Evolutionary conservation across 2,329 filamentous ascomycete species (phyloP).

Genomic region (Coniochaeta sp.): DNA sequence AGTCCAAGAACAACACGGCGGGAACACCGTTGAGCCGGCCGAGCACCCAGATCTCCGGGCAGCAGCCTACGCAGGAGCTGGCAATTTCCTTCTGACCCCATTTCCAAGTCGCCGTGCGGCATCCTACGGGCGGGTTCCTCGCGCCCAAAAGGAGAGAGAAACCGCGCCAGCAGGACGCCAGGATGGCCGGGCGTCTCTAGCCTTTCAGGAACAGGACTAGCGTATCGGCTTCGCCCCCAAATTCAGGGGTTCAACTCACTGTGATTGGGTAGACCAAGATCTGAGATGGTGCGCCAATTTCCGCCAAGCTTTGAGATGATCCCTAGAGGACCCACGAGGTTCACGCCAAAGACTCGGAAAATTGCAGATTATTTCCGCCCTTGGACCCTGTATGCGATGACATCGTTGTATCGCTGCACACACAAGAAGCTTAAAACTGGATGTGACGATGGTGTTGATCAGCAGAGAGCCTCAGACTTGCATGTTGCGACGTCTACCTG

Average conservation of each 20-base stretch:
- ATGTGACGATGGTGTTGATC: neutral
- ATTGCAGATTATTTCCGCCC: neutral
- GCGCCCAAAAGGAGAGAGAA: neutral
- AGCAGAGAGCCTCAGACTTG: neutral
- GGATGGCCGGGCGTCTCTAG: neutral
- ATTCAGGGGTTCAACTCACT: neutral
- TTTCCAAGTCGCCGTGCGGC: neutral
- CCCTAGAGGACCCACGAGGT: neutral
- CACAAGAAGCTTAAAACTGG: neutral
- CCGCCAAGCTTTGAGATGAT: neutral
- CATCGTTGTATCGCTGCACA: too few species aligned
- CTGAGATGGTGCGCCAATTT: neutral
- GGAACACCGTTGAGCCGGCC: neutral
- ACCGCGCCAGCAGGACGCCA: too few species aligned
- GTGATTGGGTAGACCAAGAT: neutral
- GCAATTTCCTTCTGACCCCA: neutral
- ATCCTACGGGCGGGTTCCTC: neutral
- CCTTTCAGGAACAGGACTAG: constrained; percentile 4
- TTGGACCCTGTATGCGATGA: too few species aligned
- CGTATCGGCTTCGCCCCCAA: neutral
- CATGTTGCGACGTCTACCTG: too few species aligned
- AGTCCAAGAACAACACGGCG: constrained; percentile 1
- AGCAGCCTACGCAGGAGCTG: neutral
- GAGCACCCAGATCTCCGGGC: neutral
- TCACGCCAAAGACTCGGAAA: neutral